Conservation (phyloP, 176 grass and related monocot genomes). For the Luzula sylvatica region DNA sequence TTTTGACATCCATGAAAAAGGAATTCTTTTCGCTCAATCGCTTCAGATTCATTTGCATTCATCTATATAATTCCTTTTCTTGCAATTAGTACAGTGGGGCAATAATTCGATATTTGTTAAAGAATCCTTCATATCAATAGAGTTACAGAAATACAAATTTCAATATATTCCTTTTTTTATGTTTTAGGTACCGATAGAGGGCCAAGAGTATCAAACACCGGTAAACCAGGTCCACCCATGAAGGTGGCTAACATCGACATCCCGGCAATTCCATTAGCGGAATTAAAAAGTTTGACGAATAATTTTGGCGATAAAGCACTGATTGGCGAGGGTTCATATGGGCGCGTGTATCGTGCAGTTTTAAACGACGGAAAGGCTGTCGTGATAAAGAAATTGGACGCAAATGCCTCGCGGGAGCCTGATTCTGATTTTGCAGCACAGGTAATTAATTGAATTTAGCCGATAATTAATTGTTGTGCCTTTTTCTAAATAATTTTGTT, state of each 20-base stretch:
- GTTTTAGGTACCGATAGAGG: constrained; percentile 47
- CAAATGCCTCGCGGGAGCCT: constrained; percentile 54
- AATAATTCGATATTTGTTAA: no score
- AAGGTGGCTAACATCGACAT: constrained; percentile 65
- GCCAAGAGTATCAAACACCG: constrained; percentile 36
- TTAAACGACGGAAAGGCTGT: constrained; percentile 46
- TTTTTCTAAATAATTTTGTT: no score
- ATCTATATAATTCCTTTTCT: no score
- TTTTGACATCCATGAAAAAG: no score
- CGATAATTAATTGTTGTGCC: no score
- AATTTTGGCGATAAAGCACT: constrained; percentile 59
- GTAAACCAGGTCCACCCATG: constrained; percentile 33
- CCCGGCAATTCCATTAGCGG: constrained; percentile 41
- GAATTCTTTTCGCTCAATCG: no score
- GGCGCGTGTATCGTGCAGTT: constrained; percentile 61
- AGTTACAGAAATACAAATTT: no score
- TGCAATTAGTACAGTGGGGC: no score
- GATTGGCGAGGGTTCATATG: constrained; percentile 73
- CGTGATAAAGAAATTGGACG: constrained; percentile 74
- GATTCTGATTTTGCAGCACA: constrained; percentile 63
- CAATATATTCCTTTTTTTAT: no score
- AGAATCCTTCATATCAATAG: no score
- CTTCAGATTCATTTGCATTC: no score
- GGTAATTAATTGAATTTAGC: no score
- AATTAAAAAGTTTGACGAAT: constrained; percentile 57